Evolutionary conservation across 805 yeast species (phyloP), one percentile per base, ranked within the genome.

Genomic region (Maudiozyma serrabonitensis): DNA sequence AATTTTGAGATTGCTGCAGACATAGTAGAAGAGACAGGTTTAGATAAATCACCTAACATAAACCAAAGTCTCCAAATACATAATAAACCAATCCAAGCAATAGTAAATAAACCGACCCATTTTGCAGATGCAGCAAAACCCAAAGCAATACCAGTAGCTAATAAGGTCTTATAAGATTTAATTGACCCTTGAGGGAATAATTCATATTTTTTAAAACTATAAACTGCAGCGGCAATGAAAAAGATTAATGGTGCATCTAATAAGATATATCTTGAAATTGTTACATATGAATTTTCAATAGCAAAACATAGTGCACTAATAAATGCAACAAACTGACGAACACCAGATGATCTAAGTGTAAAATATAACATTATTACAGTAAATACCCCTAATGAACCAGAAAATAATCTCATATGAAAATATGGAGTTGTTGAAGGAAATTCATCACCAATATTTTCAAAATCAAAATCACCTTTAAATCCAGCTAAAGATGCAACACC

Each of bases 81-180:
- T 50, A 76, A 64, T 2, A 74, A 47, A 47, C 93, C 95, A 52
- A 81, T 75, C 91, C 91, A 86, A 3, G 84, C 84, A 50, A 86
- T 63, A 18, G 95, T 86, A 69, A 85, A 85, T 39, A 85, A 68
- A 53, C 95, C 95, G 43, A 85, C 93, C 93, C 93, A 85, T 67
- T 86, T 86, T 32, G 90, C 79, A 23, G 85, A 77, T 19, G 81
- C 68, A 4, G 93, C 84, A 50, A 84, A 70, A 47, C 93, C 95
- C 50, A 85, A 68, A n/a, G 81, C 80, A 47, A 82, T 63, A 56
- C 85, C 86, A 41, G 87, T 74, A n/a, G 81, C 73, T 28, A 80
- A 26, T 56, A 86, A 67, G n/a, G 80, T 68, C 60, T 75, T 80
- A 61, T 65, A 79, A 79, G 90, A 82, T 21, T 62, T 67, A 41